Base-by-base conservation (phyloP, 768 basidiomycete genomes). In the Kwoniella europaea region DNA sequence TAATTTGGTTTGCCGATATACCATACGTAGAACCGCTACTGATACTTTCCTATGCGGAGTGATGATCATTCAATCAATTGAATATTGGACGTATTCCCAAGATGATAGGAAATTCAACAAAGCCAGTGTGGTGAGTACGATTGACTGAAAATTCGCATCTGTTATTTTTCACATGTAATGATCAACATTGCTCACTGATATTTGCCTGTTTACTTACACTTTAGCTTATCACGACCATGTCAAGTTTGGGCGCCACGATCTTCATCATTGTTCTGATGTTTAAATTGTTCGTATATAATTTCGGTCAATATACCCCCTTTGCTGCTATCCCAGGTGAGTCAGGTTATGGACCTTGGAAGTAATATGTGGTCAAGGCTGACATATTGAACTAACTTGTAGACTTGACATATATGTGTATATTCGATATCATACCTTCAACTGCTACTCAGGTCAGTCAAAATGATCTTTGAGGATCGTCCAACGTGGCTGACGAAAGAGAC, bases 261-360 rank as follows among this genome's bases (percentile, higher is more conserved):
- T 67, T 59, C 66, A 59, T 59, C 16, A 52, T 44, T 18, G 44
- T 13, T 4, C 12, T 58, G 56, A 59, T 67, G 57, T 67, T 67
- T 35, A 35, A 54, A 16, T n/a, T 67, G 24, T 67, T 67, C 35
- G 66, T 67, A 16, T 67, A 67, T 55, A 42, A 67, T 43, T 67
- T 59, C 42, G 66, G 66, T 3, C 20, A n/a, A 35, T 67, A 67
- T 22, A 52, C 57, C 5, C 22, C 22, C 10, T 59, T 67, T n/a
- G 58, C 24, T 10, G 52, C 20, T 20, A 60, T 46, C 18, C 10
- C 44, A 24, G 42, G 63, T 65, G 9, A 63, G 42, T 63, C 61
- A 52, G 18, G 16, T 18, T 9, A 13, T 60, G 42, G 43, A 24
- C 50, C n/a, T 5, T 2, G 9, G 5, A 2, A 4, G 15, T 63